These are phyloP conservation scores for Pholiota microspora DNA, from an alignment of 768 basidiomycete genomes.

Conservation along the genomic window DNA sequence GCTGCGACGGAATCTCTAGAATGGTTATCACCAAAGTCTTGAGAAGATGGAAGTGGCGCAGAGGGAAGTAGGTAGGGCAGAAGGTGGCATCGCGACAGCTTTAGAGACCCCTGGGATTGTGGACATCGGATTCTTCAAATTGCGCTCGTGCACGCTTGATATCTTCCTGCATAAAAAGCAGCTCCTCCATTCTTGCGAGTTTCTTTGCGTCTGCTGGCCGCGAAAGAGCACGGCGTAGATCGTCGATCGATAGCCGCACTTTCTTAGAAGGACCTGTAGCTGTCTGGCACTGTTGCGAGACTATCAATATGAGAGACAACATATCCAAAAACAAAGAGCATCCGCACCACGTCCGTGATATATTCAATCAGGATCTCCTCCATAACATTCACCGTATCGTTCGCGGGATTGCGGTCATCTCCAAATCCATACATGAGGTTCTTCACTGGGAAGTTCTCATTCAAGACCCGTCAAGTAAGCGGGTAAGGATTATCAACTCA, in stretches of 20 bases:
- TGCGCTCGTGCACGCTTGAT: constrained; percentile 86
- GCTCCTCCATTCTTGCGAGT: constrained; percentile 87
- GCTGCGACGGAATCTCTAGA: no score
- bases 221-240: constrained; percentile 76
- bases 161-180: constrained; percentile 91
- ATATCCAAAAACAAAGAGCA: constrained; percentile 4
- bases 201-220: constrained; percentile 90
- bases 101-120: constrained; percentile 20
- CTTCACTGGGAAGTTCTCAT: constrained; percentile 43
- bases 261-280: constrained; percentile 71
- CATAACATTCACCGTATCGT: constrained; percentile 88
- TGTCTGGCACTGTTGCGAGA: constrained; percentile 57
- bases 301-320: constrained; percentile 6
- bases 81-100: not conserved
- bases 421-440: constrained; percentile 93
- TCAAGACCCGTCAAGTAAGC: not conserved
- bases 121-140: constrained; percentile 53
- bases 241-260: constrained; percentile 80
- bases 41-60: not conserved
- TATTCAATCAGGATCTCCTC: constrained; percentile 92
- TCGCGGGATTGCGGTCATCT: constrained; percentile 85
- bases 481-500: constrained; percentile 34
- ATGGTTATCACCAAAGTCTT: no score
- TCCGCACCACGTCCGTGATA: constrained; percentile 83
- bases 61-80: not conserved